Evolutionary conservation across 257 asterid genomes (phyloP).

Genomic region (Lycium ferocissimum): DNA sequence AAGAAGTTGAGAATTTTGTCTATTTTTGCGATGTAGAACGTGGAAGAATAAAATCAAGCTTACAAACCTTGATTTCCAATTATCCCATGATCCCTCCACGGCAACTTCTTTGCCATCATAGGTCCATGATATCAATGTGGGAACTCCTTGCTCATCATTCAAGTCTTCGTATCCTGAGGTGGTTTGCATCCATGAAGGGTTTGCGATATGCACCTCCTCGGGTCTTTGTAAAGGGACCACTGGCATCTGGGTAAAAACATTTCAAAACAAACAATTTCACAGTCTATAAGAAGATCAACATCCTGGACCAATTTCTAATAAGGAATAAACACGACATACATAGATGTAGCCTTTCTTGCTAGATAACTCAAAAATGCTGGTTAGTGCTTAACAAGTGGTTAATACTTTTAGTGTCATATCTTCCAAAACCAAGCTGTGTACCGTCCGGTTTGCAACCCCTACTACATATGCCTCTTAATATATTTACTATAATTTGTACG

Average conservation of each 20-base stretch:
- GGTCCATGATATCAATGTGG: conserved; percentile 95
- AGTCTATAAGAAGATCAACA: background rate
- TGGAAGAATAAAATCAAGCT: background rate
- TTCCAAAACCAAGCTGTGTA: no score
- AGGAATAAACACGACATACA: background rate
- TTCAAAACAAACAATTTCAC: conserved; percentile 29
- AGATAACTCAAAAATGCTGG: background rate
- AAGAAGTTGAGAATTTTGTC: background rate
- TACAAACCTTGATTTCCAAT: conserved; percentile 85
- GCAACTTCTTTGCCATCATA: conserved; percentile 83
- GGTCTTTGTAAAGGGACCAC: conserved; percentile 93
- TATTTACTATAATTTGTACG: no score
- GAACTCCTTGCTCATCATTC: conserved; percentile 73
- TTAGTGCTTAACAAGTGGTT: background rate
- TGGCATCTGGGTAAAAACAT: conserved; percentile 67
- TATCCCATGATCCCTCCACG: conserved; percentile 98
- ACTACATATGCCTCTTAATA: no score
- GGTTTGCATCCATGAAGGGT: conserved; percentile 89
- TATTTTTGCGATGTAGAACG: background rate
- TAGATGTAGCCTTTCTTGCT: background rate
- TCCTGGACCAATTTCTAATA: background rate
- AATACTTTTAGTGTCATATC: no score
- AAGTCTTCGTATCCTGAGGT: conserved; percentile 70
- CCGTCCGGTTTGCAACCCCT: no score
- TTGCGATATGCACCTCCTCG: conserved; percentile 80